phyloP scores from a whole-genome alignment of 768 basidiomycete genomes.

The Tylopilus sp. region DNA sequence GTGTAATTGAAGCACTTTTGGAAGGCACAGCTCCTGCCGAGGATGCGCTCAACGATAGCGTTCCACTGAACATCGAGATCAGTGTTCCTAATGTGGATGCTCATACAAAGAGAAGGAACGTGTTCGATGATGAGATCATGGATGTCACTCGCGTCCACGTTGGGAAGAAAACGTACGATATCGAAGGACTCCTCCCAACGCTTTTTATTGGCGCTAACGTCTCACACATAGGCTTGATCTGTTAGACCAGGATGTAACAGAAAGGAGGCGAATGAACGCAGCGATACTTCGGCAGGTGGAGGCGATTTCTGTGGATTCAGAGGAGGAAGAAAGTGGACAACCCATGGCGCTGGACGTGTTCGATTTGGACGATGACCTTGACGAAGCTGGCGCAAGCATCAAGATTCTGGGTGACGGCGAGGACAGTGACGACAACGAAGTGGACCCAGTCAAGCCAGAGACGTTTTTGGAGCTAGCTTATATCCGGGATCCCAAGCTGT shows the following conservation, averaged over 20 bases:
- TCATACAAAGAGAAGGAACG: constrained; percentile 56
- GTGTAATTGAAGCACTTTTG: constrained; percentile 66
- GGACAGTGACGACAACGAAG: constrained; percentile 40
- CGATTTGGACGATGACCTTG: constrained; percentile 55
- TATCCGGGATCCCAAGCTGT: constrained; percentile 67
- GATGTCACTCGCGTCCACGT: constrained; percentile 56
- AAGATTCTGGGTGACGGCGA: constrained; percentile 59
- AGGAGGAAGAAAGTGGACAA: constrained; percentile 46
- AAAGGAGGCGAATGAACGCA: constrained; percentile 75
- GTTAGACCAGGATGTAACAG: constrained; percentile 52
- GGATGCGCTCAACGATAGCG: constrained; percentile 25
- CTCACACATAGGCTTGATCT: constrained; percentile 40
- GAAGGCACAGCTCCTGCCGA: constrained; percentile 61
- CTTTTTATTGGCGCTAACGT: constrained; percentile 5
- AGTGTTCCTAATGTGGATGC: constrained; percentile 1
- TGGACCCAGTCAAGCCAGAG: constrained; percentile 41
- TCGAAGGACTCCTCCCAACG: neutral
- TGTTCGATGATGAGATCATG: constrained; percentile 72
- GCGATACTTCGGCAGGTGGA: constrained; percentile 79
- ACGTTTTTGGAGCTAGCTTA: constrained; percentile 76
- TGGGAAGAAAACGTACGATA: constrained; percentile 63
- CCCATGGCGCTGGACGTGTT: constrained; percentile 23
- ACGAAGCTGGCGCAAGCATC: constrained; percentile 40
- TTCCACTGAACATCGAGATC: neutral
- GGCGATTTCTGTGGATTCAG: constrained; percentile 59